These are phyloP conservation scores for Solanum tacnaense DNA, from an alignment of 257 asterid species.

Conservation along the genomic window DNA sequence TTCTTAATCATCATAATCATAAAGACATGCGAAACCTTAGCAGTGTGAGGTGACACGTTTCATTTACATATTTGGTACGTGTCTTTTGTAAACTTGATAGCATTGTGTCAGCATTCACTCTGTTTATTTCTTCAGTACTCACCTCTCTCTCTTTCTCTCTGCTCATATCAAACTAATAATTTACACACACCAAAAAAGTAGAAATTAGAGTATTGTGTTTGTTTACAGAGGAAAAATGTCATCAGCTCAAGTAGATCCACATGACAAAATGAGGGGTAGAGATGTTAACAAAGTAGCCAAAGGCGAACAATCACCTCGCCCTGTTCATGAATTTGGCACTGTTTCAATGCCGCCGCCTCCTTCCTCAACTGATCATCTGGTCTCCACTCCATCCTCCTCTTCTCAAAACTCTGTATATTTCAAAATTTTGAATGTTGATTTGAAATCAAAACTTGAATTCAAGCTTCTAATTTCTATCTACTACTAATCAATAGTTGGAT, in stretches of 20 bases:
- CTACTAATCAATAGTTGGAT: too few relatives aligned
- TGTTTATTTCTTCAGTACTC: not conserved
- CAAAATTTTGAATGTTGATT: not conserved
- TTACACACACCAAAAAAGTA: not conserved
- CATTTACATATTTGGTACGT: not conserved
- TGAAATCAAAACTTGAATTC: not conserved
- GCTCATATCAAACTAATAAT: not conserved
- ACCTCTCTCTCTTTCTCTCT: not conserved
- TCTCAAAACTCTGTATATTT: not conserved
- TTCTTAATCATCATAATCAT: not conserved
- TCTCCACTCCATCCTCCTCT: not conserved
- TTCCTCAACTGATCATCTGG: constrained; percentile 24
- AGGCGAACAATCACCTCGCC: constrained; percentile 46
- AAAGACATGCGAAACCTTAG: not conserved
- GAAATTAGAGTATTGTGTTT: not conserved
- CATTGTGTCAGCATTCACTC: not conserved
- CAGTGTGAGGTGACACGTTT: not conserved
- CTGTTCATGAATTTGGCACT: constrained; percentile 18
- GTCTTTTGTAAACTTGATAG: not conserved
- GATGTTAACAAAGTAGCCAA: constrained; percentile 28
- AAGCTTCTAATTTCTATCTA: not conserved
- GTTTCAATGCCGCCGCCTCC: constrained; percentile 44
- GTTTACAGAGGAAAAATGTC: not conserved
- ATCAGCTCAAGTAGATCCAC: constrained; percentile 29
- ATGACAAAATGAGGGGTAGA: constrained; percentile 32